phyloP scores from a whole-genome alignment of 352 stramenopile genomes.

The Lagenidium giganteum region DNA sequence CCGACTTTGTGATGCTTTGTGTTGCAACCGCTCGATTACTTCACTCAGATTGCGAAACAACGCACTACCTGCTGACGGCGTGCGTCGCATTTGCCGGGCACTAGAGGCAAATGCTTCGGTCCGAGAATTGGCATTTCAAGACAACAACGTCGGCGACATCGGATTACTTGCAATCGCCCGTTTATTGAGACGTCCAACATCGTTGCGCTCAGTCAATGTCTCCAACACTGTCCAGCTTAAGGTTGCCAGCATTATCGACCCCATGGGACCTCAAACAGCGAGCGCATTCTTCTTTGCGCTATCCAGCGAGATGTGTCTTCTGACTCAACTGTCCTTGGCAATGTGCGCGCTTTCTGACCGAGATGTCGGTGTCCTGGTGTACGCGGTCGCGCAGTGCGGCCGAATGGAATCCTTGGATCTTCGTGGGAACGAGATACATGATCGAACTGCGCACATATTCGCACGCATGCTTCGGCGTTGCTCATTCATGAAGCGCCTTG shows the following conservation, averaged over 20 bases:
- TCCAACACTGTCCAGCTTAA: constrained; percentile 26
- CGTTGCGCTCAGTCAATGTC: constrained; percentile 17
- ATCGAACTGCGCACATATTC: constrained; percentile 24
- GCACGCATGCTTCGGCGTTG: constrained; percentile 28
- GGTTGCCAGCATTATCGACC: constrained; percentile 12
- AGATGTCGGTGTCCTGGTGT: constrained; percentile 30
- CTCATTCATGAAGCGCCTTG: constrained; percentile 20
- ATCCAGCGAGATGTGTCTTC: constrained; percentile 19
- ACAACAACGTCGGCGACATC: constrained; percentile 29
- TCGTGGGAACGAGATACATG: constrained; percentile 24
- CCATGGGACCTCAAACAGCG: constrained; percentile 14
- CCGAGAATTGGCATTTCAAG: constrained; percentile 14
- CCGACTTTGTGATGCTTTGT: constrained; percentile 22
- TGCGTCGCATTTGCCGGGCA: constrained; percentile 20
- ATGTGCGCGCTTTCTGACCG: constrained; percentile 33
- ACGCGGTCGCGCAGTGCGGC: constrained; percentile 31
- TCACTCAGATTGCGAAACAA: constrained; percentile 36
- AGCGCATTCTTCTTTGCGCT: constrained; percentile 28
- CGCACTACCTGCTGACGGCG: constrained; percentile 25
- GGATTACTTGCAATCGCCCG: constrained; percentile 25
- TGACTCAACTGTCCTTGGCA: constrained; percentile 23
- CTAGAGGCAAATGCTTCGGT: constrained; percentile 24
- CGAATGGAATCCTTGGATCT: constrained; percentile 29
- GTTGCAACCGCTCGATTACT: constrained; percentile 21
- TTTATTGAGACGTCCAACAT: constrained; percentile 18